A percentile compares a stretch with the other conserved stretches of the same genome.
Conservation (phyloP, 768 basidiomycete genomes). For the Peribolospora kevripleyi region DNA sequence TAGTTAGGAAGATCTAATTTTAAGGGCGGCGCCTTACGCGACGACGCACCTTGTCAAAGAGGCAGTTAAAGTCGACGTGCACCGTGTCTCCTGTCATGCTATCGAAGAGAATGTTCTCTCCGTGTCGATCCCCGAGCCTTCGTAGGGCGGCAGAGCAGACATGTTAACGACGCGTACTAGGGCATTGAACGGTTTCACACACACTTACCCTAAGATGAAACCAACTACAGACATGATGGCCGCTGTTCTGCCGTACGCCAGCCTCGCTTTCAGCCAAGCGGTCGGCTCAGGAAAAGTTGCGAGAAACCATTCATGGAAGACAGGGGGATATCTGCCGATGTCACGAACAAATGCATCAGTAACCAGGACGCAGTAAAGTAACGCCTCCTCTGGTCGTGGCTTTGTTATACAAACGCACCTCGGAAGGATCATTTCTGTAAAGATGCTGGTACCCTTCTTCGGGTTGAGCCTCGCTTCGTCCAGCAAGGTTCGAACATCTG, state of each 20-base stretch:
- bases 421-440: conserved; percentile 30
- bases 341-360: conserved; percentile 4
- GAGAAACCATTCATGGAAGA: conserved; percentile 94
- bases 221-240: conserved; percentile 99
- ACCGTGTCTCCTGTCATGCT: conserved; percentile 65
- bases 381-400: neutral
- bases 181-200: neutral
- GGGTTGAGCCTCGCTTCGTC: conserved; percentile 7
- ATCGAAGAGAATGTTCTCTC: conserved; percentile 88
- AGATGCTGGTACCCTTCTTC: conserved; percentile 15
- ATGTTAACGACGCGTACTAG: neutral
- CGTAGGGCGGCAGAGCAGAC: neutral
- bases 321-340: conserved; percentile 38
- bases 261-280: conserved; percentile 73
- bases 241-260: conserved; percentile 61
- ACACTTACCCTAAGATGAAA: conserved; percentile 65
- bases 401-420: conserved; percentile 23
- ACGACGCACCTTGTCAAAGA: conserved; percentile 64
- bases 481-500: conserved; percentile 24
- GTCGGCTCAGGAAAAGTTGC: conserved; percentile 92
- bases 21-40: neutral
- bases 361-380: neutral
- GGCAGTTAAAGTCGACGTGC: conserved; percentile 92
- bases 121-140: conserved; percentile 92
- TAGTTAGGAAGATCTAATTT: neutral